These are phyloP conservation scores for Chytriomyces sp. DNA, from an alignment of 192 early-diverging fungal genomes.

Conservation along the genomic window DNA sequence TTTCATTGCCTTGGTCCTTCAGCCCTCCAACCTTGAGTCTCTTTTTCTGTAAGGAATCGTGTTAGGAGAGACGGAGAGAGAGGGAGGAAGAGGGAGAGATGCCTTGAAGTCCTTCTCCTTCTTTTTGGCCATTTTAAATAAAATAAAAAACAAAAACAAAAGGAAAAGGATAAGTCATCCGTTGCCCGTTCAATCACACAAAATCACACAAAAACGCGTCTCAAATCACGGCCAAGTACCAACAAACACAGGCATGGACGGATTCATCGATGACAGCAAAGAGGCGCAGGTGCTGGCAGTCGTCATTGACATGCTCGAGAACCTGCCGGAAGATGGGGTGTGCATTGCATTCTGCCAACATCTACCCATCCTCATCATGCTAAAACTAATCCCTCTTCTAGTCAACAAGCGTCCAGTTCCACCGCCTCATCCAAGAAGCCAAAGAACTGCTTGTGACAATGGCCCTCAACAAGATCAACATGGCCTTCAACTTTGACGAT, in stretches of 20 bases:
- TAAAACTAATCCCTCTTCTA: not conserved
- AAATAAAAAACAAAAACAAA: constrained; percentile 16
- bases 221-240: not conserved
- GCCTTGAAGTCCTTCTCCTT: constrained; percentile 30
- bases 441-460: constrained; percentile 18
- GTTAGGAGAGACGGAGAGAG: not conserved
- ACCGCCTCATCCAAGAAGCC: constrained; percentile 1
- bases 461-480: constrained; percentile 28
- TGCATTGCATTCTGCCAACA: not conserved
- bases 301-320: constrained; percentile 10
- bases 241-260: not conserved
- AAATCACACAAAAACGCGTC: not conserved
- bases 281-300: constrained; percentile 6
- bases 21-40: constrained; percentile 18
- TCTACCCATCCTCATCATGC: not conserved
- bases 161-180: not conserved
- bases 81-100: not conserved
- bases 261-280: not conserved
- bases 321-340: not conserved
- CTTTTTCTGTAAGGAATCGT: constrained; percentile 11
- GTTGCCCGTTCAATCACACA: not conserved
- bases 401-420: not conserved
- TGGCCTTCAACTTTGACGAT: constrained; percentile 1
- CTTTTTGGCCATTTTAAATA: constrained; percentile 16
- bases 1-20: constrained; percentile 12